Base-by-base conservation (phyloP, 352 stramenopile genomes). In the Phytophthora macrochlamydospora region DNA sequence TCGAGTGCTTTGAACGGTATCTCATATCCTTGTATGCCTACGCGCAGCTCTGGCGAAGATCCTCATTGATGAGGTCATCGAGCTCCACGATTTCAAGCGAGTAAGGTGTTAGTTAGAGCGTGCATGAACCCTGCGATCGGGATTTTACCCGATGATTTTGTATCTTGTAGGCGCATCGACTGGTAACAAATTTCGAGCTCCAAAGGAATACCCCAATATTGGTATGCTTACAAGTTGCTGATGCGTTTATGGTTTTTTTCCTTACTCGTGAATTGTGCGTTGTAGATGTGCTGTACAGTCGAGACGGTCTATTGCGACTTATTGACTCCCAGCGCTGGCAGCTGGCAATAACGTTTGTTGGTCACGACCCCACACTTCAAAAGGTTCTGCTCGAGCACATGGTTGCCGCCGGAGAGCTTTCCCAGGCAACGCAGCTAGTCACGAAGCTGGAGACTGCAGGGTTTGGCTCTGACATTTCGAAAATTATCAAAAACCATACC, bases 301-400 rank as follows among this genome's bases (percentile, higher is more conserved):
- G 79, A 18, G 83, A 92, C 50, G 71, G 73, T 38, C 51, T 90
- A 14, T 49, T 83, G 29, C 75, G 78, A 49, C 69, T 92, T n/a
- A 84, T 90, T 37, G 77, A 90, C 43, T 82, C 81, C 48, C 70
- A 86, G 46, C 79, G 76, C 37, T 92, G 81, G 83, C 69, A 85
- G 11, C 59, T 92, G 28, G 83, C 83, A 29, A 65, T 86, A 32
- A 79, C 79, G 5, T 92, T 90, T 63, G 83, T 87, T 6, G 83
- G 83, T 1, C 84, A 75, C 12, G 79, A 92, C 43, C 42, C 53
- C 0, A 74, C 73, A 1, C 71, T 92, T 6, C 81, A 90, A 59
- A 58, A 56, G 7, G 50, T 85, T 24, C 59, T 92, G 8, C 74
- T 92, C 4, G 56, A 77, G 2, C 73, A 87, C 35, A 71, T 89